Evolutionary conservation across 106 monocot species (phyloP).

Genomic region (Acanthochlamys bracteata): DNA sequence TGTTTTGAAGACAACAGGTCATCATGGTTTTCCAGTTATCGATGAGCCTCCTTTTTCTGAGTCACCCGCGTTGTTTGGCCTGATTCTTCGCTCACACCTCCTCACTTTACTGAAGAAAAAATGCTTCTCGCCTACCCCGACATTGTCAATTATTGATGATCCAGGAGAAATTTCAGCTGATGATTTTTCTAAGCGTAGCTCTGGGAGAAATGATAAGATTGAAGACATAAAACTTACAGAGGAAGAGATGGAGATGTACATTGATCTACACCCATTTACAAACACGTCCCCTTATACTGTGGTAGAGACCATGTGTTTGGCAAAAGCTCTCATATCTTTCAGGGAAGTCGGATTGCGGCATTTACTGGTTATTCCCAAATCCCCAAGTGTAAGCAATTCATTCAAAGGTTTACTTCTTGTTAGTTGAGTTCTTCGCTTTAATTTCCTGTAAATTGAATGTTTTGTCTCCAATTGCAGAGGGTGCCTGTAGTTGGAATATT

Average conservation of each 20-base stretch:
- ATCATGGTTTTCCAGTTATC: slow-evolving; percentile 62
- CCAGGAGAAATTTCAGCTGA: slow-evolving; percentile 22
- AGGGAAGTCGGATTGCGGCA: slow-evolving; percentile 65
- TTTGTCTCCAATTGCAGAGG: slow-evolving; percentile 30
- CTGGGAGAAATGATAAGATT: slow-evolving; percentile 44
- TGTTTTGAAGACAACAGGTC: slow-evolving; percentile 36
- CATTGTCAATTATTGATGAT: neutral
- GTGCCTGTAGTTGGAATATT: slow-evolving; percentile 49
- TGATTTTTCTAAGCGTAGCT: slow-evolving; percentile 57
- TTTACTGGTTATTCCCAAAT: slow-evolving; percentile 52
- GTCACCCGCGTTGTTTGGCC: slow-evolving; percentile 46
- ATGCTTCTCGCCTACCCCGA: slow-evolving; percentile 21
- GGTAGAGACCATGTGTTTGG: slow-evolving; percentile 67
- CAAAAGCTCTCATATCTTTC: slow-evolving; percentile 58
- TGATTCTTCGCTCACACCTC: slow-evolving; percentile 67
- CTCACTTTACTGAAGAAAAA: slow-evolving; percentile 65
- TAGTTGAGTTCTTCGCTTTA: neutral
- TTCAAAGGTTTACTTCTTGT: neutral
- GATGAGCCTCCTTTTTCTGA: slow-evolving; percentile 38
- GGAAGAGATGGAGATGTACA: slow-evolving; percentile 62
- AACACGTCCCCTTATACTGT: slow-evolving; percentile 69
- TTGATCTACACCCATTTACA: slow-evolving; percentile 60
- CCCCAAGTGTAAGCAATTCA: slow-evolving; percentile 35
- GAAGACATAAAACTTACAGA: slow-evolving; percentile 36
- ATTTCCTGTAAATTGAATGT: neutral